Evolutionary conservation across 1,284 basidiomycete genomes (phyloP), one percentile per base, ranked within the genome.

Genomic region (Microbotryum silenes-acaulis): DNA sequence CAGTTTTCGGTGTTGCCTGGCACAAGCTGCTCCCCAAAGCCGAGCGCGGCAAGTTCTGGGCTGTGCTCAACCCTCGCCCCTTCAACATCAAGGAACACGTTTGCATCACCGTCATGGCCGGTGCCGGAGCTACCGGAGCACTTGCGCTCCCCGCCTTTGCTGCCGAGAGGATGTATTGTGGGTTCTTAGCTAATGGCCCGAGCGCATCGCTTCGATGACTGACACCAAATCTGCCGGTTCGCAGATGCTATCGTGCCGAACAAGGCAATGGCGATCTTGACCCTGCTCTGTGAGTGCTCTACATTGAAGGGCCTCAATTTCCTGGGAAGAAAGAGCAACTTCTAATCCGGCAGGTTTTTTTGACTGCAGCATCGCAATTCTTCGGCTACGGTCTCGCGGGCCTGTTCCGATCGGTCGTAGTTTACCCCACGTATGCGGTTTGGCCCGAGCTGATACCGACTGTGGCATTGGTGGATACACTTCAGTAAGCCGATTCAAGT

Each of bases 381-480:
- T 20, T 29, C 46, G 61, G 64, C 10, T 68, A 68, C 60, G 66
- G 66, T 20, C 56, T 69, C 48, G 64, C 65, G 25, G 67, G 67
- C 6, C 56, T 69, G 18, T 51, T 64, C 27, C 60, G 67, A n/a
- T 54, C 63, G 0, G 63, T 69, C 63, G 52, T 48, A 33, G 61
- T 67, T 23, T 70, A 63, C 59, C 69, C 69, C n/a, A 69, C 67
- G n/a, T 69, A 65, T 51, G 63, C 62, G 50, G 60, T 69, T 45
- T 70, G 56, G 57, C 37, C 37, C 37, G 37, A 37, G 4, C 23
- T 69, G 4, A 47, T 70, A 33, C 69, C 83, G 0, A 82, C 79
- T 1, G 81, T 85, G 29, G 78, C 81, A 7, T 79, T 83, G 7
- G 81, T 83, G 73, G 80, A 83, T 62, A 78, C 81, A 5, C 74